Percentiles rank a stretch among this genome's conserved stretches.
These are phyloP conservation scores for Aspergillus ruber DNA, from an alignment of 2,329 filamentous ascomycete species.

Conservation along the genomic window DNA sequence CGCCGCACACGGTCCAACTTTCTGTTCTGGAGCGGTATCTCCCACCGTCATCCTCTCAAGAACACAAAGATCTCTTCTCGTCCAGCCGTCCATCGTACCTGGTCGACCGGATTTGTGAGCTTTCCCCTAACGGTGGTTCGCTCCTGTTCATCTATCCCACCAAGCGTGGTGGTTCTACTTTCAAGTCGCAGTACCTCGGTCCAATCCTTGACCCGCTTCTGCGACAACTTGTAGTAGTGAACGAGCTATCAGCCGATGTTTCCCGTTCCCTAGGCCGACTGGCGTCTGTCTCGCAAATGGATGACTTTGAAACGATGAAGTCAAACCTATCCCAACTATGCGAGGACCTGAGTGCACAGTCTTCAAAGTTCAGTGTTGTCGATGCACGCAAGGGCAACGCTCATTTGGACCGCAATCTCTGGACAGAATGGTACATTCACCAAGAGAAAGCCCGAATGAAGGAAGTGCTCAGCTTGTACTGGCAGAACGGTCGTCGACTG, in stretches of 20 bases:
- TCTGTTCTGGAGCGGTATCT: slow-evolving; percentile 60
- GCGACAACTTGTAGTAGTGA: slow-evolving; percentile 52
- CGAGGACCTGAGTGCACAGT: slow-evolving; percentile 28
- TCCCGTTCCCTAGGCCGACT: slow-evolving; percentile 50
- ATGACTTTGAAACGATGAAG: slow-evolving; percentile 48
- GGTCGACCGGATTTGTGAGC: slow-evolving; percentile 55
- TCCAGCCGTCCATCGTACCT: slow-evolving; percentile 51
- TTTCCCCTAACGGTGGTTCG: slow-evolving; percentile 52
- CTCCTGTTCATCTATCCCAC: slow-evolving; percentile 60
- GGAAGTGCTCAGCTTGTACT: slow-evolving; percentile 41
- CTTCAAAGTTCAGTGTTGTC: slow-evolving; percentile 39
- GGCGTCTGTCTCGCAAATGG: slow-evolving; percentile 47
- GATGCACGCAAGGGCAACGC: slow-evolving; percentile 49
- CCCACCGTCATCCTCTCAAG: slow-evolving; percentile 53
- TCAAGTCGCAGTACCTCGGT: slow-evolving; percentile 54
- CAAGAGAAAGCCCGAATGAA: slow-evolving; percentile 57
- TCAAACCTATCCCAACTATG: slow-evolving; percentile 37
- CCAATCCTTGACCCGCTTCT: slow-evolving; percentile 57
- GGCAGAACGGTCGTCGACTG: slow-evolving; percentile 32
- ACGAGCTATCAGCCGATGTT: slow-evolving; percentile 53
- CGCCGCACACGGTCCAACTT: slow-evolving; percentile 54
- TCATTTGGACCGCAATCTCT: slow-evolving; percentile 46
- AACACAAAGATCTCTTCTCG: slow-evolving; percentile 55
- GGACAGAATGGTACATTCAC: slow-evolving; percentile 60
- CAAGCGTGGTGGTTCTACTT: slow-evolving; percentile 49